These are phyloP conservation scores for Polytrichum formosum DNA, from an alignment of 225 moss, liverwort and hornwort species.

Conservation along the genomic window DNA sequence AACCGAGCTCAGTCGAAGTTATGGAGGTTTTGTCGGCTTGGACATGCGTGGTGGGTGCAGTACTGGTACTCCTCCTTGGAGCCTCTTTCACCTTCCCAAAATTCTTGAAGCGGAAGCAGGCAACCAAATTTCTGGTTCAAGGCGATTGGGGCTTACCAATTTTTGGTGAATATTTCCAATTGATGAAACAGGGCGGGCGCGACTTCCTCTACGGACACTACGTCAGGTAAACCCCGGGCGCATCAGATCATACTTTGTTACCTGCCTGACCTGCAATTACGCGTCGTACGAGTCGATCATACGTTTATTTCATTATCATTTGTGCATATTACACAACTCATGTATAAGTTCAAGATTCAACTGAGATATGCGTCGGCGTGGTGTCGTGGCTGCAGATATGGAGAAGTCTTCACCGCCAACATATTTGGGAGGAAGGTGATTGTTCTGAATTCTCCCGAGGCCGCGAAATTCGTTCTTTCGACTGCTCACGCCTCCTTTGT, in stretches of 20 bases:
- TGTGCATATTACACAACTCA: background rate
- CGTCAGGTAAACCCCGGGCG: background rate
- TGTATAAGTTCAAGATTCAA: background rate
- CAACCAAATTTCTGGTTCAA: background rate
- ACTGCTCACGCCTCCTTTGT: slow-evolving; percentile 13
- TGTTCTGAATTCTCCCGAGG: slow-evolving; percentile 19
- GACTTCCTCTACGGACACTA: background rate
- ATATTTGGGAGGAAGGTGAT: background rate
- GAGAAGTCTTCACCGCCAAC: slow-evolving; percentile 14
- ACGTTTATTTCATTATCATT: background rate
- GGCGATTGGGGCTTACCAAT: slow-evolving; percentile 6
- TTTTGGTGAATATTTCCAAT: background rate
- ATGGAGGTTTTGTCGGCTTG: slow-evolving; percentile 1
- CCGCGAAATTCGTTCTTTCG: slow-evolving; percentile 25
- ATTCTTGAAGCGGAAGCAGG: background rate
- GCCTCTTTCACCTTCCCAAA: background rate
- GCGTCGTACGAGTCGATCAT: background rate
- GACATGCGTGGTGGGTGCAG: slow-evolving; percentile 4
- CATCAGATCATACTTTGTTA: too few relatives aligned
- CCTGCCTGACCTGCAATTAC: too few relatives aligned
- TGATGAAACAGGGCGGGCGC: background rate
- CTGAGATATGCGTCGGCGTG: background rate
- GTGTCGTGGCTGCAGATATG: slow-evolving; percentile 9
- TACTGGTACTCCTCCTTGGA: background rate
- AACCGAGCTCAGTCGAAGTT: too few relatives aligned